phyloP scores from a whole-genome alignment of 768 basidiomycete species.

The Boletellus ananiceps region DNA sequence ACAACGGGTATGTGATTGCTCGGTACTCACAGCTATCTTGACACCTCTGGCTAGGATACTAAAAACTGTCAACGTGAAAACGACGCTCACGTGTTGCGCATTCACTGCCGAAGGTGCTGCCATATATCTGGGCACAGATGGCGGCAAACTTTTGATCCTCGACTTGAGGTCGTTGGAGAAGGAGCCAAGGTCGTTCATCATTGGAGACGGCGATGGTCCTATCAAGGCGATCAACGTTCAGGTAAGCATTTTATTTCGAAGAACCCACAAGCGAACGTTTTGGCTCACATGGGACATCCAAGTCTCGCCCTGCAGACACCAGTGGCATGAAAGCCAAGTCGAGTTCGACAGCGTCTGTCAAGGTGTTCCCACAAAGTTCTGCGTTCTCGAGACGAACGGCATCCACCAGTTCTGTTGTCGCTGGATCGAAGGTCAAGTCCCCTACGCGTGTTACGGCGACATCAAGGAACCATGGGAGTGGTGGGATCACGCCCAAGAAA shows the following conservation, averaged over 20 bases:
- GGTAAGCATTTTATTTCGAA: constrained; percentile 32
- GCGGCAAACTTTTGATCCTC: constrained; percentile 57
- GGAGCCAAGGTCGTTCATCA: constrained; percentile 48
- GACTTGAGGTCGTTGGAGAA: constrained; percentile 66
- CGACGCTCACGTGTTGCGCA: constrained; percentile 51
- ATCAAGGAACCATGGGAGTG: constrained; percentile 19
- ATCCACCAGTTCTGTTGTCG: constrained; percentile 1
- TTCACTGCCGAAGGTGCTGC: constrained; percentile 70
- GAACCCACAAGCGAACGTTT: not conserved
- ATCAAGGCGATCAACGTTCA: constrained; percentile 56
- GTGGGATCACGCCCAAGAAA: constrained; percentile 23
- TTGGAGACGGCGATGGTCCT: constrained; percentile 45
- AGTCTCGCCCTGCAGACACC: constrained; percentile 4
- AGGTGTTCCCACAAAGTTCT: constrained; percentile 9
- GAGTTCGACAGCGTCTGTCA: constrained; percentile 4
- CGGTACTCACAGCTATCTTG: not conserved
- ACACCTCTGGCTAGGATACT: constrained; percentile 43
- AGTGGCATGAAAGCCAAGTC: constrained; percentile 9
- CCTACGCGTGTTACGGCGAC: constrained; percentile 14
- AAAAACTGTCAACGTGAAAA: constrained; percentile 51
- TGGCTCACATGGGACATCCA: constrained; percentile 15
- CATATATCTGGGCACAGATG: constrained; percentile 60
- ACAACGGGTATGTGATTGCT: constrained; percentile 50
- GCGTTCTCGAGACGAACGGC: constrained; percentile 6
- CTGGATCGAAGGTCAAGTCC: constrained; percentile 14